phyloP scores from a whole-genome alignment of 768 basidiomycete genomes.

The Termitomyces sp. region DNA sequence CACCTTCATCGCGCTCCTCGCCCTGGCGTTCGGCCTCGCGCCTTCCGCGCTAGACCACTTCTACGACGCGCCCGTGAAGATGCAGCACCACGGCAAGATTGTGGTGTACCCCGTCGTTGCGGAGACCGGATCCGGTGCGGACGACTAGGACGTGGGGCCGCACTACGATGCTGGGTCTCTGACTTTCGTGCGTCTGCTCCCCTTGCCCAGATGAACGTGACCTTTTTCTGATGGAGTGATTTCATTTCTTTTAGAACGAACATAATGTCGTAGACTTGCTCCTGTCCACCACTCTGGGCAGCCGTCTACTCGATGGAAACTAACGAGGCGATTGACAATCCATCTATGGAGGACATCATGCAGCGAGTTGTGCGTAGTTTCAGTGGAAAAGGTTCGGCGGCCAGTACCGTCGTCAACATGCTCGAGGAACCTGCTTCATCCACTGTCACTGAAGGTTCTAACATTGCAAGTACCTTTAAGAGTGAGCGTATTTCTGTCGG shows the following conservation, averaged over 20 bases:
- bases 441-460: not conserved
- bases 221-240: too few relatives aligned
- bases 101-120: too few relatives aligned
- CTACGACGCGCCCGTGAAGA: too few relatives aligned
- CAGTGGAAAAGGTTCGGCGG: not conserved
- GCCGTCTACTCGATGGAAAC: not conserved
- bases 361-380: constrained; percentile 1
- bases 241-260: not conserved
- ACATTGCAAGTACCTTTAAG: not conserved
- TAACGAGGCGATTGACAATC: not conserved
- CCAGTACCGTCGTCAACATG: not conserved
- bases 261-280: not conserved
- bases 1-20: too few relatives aligned
- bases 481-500: not conserved
- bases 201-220: too few relatives aligned
- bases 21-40: too few relatives aligned
- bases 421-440: not conserved
- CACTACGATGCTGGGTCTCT: too few relatives aligned
- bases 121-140: too few relatives aligned
- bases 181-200: too few relatives aligned
- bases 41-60: too few relatives aligned
- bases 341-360: not conserved
- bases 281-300: not conserved
- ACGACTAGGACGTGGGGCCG: too few relatives aligned
- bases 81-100: too few relatives aligned